phyloP scores from a whole-genome alignment of 768 basidiomycete genomes.

The Suillus plorans region DNA sequence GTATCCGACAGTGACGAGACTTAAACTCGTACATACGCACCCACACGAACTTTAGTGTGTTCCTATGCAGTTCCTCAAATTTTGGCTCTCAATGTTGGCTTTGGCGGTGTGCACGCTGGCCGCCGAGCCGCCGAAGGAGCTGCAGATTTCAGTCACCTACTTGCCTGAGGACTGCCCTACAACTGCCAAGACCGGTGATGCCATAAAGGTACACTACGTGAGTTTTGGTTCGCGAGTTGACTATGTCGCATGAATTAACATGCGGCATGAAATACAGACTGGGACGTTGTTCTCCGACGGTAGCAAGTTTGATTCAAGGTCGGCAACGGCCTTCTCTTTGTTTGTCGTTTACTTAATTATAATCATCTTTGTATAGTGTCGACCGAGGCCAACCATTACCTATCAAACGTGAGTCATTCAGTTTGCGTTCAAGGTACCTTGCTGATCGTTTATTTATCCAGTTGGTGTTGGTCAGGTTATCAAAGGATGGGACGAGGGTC shows the following conservation, averaged over 20 bases:
- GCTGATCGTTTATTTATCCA: conserved; percentile 26
- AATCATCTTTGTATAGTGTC: conserved; percentile 37
- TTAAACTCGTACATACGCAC: background rate
- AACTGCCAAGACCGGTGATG: conserved; percentile 61
- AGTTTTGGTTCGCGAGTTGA: conserved; percentile 19
- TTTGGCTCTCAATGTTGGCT: conserved; percentile 45
- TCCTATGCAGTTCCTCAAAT: conserved; percentile 53
- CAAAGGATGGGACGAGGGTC: conserved; percentile 81
- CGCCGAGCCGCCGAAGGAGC: conserved; percentile 49
- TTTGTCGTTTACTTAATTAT: background rate
- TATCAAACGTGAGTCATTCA: conserved; percentile 63
- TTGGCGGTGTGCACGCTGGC: conserved; percentile 49
- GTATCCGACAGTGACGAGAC: background rate
- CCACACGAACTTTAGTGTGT: background rate
- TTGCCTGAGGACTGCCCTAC: conserved; percentile 55
- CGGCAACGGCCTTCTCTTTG: conserved; percentile 15
- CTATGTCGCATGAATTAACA: conserved; percentile 4
- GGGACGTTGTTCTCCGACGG: conserved; percentile 78
- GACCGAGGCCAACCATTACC: conserved; percentile 77
- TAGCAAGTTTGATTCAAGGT: conserved; percentile 90
- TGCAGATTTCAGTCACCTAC: conserved; percentile 62
- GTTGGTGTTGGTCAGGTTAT: conserved; percentile 84
- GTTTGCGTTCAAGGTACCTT: background rate
- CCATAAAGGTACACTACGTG: conserved; percentile 79
- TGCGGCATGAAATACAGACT: conserved; percentile 46